Base-by-base conservation (phyloP, 225 moss, liverwort and hornwort genomes). In the Straminergon stramineum region DNA sequence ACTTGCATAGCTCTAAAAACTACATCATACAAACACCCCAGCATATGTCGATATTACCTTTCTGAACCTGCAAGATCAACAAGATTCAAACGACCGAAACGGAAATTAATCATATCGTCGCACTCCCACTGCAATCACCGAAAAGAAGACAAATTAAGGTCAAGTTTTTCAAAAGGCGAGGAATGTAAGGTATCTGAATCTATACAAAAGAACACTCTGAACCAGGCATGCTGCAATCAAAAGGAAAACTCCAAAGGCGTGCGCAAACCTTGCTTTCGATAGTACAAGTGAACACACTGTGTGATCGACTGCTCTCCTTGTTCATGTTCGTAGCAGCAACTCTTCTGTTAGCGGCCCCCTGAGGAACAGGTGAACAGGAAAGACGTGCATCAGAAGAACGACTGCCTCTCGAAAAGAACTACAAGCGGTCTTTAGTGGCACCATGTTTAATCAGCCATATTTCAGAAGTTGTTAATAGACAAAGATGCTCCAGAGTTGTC, bases 41-140 rank as follows among this genome's bases (percentile, higher is more conserved):
- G 51, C 51, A 83, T 48, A 57, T 56, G 63, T 68, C 58, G 60
- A 79, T 60, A 78, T 70, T 95, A 98, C 98, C 98, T 94, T 90
- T 98, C 98, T 90, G 98, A 98, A 74, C 98, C 98, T 88, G 98
- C 98, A 86, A 98, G 96, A 91, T 98, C 98, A 71, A 98, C 97
- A 83, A 98, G 93, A 91, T 98, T 97, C 43, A 98, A 92, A 56
- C 98, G 93, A 83, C 97, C 96, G 60, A 95, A 97, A 62, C 98
- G 96, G 51, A 94, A 96, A 90, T 96, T 98, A 57, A 95, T 97
- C 97, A 98, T 96, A 66, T 97, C 92, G 82, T 98, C 96, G 83
- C 90, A 90, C 92, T 97, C 98, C 98, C 98, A 98, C 98, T 94
- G 94, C 90, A 89, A 82, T 81, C 76, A 91, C 56, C 84, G 28